phyloP scores from a whole-genome alignment of 2,329 filamentous ascomycete genomes.

The Dothidotthia symphoricarpi region DNA sequence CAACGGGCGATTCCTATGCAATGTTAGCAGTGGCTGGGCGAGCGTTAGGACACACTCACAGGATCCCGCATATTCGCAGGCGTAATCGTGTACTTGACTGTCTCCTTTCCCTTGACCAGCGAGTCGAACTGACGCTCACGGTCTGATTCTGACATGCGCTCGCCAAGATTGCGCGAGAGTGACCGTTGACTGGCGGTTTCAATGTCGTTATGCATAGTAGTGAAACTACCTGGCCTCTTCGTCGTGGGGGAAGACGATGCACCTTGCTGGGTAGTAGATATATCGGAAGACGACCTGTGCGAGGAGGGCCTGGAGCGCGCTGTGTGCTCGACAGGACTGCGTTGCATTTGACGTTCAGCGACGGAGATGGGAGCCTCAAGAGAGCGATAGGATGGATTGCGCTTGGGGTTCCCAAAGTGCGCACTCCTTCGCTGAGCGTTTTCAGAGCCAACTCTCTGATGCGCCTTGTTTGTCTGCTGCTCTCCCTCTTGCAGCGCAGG shows the following conservation, averaged over 20 bases:
- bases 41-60: constrained; percentile 32
- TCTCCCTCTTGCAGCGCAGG: constrained; percentile 34
- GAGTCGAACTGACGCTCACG: constrained; percentile 48
- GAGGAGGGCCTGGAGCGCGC: constrained; percentile 18
- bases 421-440: constrained; percentile 9
- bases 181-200: constrained; percentile 37
- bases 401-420: constrained; percentile 15
- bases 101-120: constrained; percentile 49
- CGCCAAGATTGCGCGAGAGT: constrained; percentile 21
- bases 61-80: constrained; percentile 48
- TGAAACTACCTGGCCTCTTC: constrained; percentile 30
- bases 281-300: constrained; percentile 29
- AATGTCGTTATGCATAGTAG: constrained; percentile 33
- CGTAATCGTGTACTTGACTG: constrained; percentile 52
- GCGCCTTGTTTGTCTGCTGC: constrained; percentile 6
- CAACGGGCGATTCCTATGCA: constrained; percentile 20
- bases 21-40: constrained; percentile 6
- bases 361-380: constrained; percentile 19
- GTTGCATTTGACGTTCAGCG: constrained; percentile 21
- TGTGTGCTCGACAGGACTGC: constrained; percentile 24
- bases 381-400: constrained; percentile 15
- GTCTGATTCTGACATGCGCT: constrained; percentile 41
- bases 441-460: constrained; percentile 8
- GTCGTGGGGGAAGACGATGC: constrained; percentile 33
- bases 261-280: constrained; percentile 31